Evolutionary conservation across 768 basidiomycete species (phyloP).

Genomic region (Boletus patriciae): DNA sequence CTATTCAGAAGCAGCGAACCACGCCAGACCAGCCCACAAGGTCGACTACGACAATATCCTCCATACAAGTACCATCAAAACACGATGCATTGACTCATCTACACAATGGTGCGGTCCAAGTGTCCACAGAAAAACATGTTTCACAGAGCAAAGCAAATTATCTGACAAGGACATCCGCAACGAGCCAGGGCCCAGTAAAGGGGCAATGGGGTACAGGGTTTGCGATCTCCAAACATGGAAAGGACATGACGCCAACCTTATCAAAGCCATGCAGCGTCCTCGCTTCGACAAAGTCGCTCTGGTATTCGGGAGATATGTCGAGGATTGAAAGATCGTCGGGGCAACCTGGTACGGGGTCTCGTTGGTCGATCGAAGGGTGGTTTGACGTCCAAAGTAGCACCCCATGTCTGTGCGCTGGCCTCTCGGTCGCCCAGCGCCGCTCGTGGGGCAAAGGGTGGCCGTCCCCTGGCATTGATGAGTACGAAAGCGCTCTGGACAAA

Average conservation of each 20-base stretch:
- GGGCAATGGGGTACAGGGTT: slow-evolving; percentile 9
- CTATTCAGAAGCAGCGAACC: neutral
- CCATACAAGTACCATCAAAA: neutral
- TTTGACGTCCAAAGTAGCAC: slow-evolving; percentile 3
- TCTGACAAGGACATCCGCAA: neutral
- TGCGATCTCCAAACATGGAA: neutral
- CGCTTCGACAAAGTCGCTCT: slow-evolving; percentile 41
- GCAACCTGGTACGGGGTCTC: neutral
- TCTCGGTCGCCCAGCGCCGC: neutral
- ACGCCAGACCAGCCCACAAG: neutral
- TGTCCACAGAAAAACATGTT: neutral
- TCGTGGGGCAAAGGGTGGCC: slow-evolving; percentile 6
- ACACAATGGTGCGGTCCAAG: neutral
- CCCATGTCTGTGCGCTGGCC: neutral
- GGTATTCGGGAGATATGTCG: slow-evolving; percentile 47
- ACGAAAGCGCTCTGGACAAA: slow-evolving; percentile 36
- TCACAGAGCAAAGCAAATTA: neutral
- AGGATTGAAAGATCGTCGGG: slow-evolving; percentile 17
- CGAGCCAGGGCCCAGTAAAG: neutral
- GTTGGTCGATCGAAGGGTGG: neutral
- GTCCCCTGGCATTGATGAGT: slow-evolving; percentile 33
- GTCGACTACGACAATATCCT: neutral
- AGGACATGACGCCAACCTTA: too few relatives aligned
- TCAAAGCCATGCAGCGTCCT: slow-evolving; percentile 22
- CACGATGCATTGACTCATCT: neutral